Evolutionary conservation across 1,139 yeast genomes (phyloP), one percentile per base, ranked within the genome.

Genomic region (Magnusiomyces paraingens): DNA sequence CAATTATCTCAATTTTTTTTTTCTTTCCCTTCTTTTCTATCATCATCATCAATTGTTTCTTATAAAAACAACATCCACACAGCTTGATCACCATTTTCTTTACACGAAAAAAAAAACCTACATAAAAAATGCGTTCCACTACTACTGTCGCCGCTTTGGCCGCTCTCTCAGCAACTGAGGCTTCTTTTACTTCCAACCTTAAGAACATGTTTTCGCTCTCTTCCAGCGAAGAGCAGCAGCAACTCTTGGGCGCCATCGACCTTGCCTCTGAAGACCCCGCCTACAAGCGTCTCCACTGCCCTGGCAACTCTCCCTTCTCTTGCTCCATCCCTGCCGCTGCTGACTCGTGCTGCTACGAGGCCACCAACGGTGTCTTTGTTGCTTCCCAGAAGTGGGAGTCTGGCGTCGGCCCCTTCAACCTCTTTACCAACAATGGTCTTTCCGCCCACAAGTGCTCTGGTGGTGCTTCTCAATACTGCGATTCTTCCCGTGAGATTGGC

Each of bases 321-420:
- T 45, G 14, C 32, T 51, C 53, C 10, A 46, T 50, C 47, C 15
- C 54, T 11, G 65, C 67, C 47, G 61, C 69, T 15, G 47, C 59
- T 8, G 57, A 57, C 22, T 47, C 56, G 1, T 91, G 99, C 66
- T 93, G 98, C 69, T 89, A 83, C 67, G 97, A 91, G 66, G 77
- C 82, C 51, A 95, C 95, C 2, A 91, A 94, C 35, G 97, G 97
- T 1, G 77, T 90, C 14, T 73, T 91, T 43, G 70, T 91, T 49
- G 87, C 83, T 64, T 87, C 98, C 0, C 98, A 91, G 67, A 89
- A 91, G 70, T 91, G 98, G 98, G 95, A 90, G 68, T 87, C 96
- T 0, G 83, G 94, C 2, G 76, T 84, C 57, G 96, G 96, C 1
- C 86, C 87, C 0, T 74, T 79, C 48, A 84, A 89, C 59, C 73